A percentile compares a stretch with the other conserved stretches of the same genome.
These are phyloP conservation scores for Sanghuangporus weigelae DNA, from an alignment of 1,284 basidiomycete genomes.

Conservation along the genomic window DNA sequence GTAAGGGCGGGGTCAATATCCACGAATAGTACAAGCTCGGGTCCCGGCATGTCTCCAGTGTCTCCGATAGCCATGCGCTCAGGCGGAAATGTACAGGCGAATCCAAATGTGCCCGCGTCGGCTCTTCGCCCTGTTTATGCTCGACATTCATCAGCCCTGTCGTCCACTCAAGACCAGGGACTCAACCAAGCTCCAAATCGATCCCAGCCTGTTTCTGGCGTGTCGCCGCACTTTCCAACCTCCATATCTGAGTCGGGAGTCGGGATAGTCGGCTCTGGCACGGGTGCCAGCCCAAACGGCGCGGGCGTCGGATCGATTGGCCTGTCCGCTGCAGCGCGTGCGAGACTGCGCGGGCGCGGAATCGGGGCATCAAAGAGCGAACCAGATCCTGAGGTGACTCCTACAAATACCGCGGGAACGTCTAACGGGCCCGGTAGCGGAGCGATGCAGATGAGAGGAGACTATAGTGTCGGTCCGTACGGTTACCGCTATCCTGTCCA, in stretches of 20 bases:
- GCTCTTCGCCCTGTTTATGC: background rate
- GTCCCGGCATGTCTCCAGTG: background rate
- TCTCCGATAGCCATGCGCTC: background rate
- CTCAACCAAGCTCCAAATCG: background rate
- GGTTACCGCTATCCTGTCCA: conserved; percentile 13
- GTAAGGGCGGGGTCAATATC: background rate
- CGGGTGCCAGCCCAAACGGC: background rate
- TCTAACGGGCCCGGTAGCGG: background rate
- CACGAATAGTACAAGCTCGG: background rate
- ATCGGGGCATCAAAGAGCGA: background rate
- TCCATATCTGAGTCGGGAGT: background rate
- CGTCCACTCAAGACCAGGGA: background rate
- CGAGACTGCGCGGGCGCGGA: background rate
- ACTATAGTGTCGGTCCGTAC: background rate
- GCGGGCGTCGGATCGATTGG: background rate
- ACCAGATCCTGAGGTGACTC: background rate
- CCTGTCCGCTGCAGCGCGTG: background rate
- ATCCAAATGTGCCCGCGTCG: background rate
- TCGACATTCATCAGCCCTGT: background rate
- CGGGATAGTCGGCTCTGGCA: background rate
- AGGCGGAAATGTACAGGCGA: background rate
- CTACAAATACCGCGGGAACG: background rate
- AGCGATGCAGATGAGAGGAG: background rate
- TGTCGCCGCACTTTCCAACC: background rate
- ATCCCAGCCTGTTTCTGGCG: background rate